phyloP scores from a whole-genome alignment of 106 monocot genomes.

The Dendrobium officinale region DNA sequence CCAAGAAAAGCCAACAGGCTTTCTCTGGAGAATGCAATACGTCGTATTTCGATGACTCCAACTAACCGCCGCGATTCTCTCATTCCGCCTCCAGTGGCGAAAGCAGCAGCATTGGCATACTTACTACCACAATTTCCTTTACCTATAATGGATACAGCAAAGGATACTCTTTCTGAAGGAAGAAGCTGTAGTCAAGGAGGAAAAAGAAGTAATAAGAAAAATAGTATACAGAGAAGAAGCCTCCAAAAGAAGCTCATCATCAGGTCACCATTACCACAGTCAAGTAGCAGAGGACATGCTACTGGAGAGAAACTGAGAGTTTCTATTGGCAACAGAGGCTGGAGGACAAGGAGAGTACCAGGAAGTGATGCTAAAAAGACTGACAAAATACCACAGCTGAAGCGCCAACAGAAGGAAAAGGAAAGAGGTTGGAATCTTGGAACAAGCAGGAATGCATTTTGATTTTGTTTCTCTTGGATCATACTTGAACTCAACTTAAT shows the following conservation, averaged over 20 bases:
- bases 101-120: conserved; percentile 1
- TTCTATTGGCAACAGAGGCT: conserved; percentile 15
- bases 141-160: not conserved
- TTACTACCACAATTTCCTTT: conserved; percentile 8
- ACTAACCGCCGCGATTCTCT: conserved; percentile 39
- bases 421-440: conserved; percentile 65
- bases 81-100: conserved; percentile 37
- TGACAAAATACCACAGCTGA: conserved; percentile 17
- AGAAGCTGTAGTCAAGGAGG: conserved; percentile 5
- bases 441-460: conserved; percentile 13
- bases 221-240: conserved; percentile 54
- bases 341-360: conserved; percentile 29
- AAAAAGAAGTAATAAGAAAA: conserved; percentile 34
- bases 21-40: conserved; percentile 24
- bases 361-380: not conserved
- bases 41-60: conserved; percentile 14
- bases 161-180: not conserved
- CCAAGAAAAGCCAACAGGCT: conserved; percentile 21
- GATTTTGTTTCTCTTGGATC: not conserved
- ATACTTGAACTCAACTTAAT: not conserved
- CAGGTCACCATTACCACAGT: conserved; percentile 44
- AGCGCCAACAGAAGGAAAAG: conserved; percentile 23
- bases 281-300: conserved; percentile 19
- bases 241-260: conserved; percentile 73
- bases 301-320: conserved; percentile 25